Evolutionary conservation across 345 rosid genomes (phyloP).

Genomic region (Aquilaria malaccensis): DNA sequence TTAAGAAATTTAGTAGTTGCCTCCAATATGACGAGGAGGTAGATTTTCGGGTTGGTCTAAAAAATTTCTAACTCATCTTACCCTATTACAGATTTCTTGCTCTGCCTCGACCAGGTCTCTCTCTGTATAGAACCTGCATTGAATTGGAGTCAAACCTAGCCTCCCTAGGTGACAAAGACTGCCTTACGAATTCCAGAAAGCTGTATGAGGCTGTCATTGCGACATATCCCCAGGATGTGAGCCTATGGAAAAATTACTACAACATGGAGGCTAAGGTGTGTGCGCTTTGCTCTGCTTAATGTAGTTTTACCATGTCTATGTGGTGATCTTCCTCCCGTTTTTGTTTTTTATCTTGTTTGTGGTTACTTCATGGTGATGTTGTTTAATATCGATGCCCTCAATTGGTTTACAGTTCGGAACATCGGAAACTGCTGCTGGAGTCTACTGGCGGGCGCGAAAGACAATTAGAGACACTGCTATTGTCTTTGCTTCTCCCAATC

Average conservation of each 20-base stretch:
- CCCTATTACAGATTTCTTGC: constrained; percentile 58
- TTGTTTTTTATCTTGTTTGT: background rate
- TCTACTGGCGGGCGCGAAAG: constrained; percentile 77
- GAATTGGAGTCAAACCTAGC: constrained; percentile 71
- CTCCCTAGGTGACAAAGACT: constrained; percentile 43
- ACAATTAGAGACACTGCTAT: constrained; percentile 41
- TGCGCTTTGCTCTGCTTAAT: background rate
- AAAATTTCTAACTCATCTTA: constrained; percentile 7
- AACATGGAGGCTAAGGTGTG: constrained; percentile 68
- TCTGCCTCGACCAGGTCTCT: constrained; percentile 73
- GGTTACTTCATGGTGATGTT: background rate
- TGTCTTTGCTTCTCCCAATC: constrained; percentile 15
- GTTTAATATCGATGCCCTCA: background rate
- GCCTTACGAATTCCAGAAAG: constrained; percentile 53
- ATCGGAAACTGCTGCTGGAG: constrained; percentile 60
- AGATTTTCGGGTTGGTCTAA: too few relatives aligned
- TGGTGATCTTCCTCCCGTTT: too few relatives aligned
- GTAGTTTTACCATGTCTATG: background rate
- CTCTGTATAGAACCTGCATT: constrained; percentile 55
- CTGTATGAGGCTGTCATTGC: constrained; percentile 76
- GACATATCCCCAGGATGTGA: constrained; percentile 46
- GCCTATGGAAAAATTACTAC: constrained; percentile 72
- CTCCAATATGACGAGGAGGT: too few relatives aligned
- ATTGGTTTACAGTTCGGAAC: constrained; percentile 66
- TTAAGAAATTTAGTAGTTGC: background rate